Evolutionary conservation across 352 stramenopile species (phyloP).

Genomic region (Phytopythium helicoides): DNA sequence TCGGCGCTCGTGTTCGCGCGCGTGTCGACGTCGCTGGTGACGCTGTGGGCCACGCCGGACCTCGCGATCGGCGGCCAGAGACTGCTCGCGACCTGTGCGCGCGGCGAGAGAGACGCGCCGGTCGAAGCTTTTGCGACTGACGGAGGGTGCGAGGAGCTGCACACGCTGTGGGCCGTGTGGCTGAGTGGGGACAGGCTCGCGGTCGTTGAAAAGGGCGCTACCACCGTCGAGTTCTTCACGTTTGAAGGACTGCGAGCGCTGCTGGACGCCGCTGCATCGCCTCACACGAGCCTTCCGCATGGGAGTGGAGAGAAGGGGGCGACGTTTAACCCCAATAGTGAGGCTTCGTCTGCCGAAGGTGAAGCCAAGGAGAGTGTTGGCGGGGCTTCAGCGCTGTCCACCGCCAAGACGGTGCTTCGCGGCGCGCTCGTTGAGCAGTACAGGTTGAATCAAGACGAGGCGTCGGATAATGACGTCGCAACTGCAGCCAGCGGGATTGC

Average conservation of each 20-base stretch:
- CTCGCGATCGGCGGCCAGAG: conserved; percentile 29
- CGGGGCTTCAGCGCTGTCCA: no score
- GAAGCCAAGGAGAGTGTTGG: no score
- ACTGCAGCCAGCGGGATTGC: conserved; percentile 40
- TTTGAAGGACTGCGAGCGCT: conserved; percentile 50
- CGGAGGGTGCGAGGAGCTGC: conserved; percentile 18
- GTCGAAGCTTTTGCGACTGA: conserved; percentile 9
- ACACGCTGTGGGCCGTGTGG: conserved; percentile 55
- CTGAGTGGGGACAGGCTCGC: conserved; percentile 50
- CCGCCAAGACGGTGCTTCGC: conserved; percentile 1
- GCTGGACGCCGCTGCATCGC: conserved; percentile 14
- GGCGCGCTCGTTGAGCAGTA: conserved; percentile 51
- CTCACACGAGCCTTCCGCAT: neutral
- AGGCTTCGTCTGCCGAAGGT: neutral
- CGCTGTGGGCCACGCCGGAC: conserved; percentile 47
- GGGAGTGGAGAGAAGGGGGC: neutral
- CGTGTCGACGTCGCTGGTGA: conserved; percentile 37
- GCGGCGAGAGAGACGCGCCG: conserved; percentile 16
- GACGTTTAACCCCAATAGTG: neutral
- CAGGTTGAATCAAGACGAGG: conserved; percentile 54
- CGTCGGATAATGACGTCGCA: conserved; percentile 46
- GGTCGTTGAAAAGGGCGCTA: conserved; percentile 55
- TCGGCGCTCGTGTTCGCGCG: conserved; percentile 50
- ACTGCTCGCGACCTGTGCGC: conserved; percentile 31
- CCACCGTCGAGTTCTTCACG: conserved; percentile 67